These are phyloP conservation scores for Quercus agrifolia DNA, from an alignment of 306 rosid species.

Conservation along the genomic window DNA sequence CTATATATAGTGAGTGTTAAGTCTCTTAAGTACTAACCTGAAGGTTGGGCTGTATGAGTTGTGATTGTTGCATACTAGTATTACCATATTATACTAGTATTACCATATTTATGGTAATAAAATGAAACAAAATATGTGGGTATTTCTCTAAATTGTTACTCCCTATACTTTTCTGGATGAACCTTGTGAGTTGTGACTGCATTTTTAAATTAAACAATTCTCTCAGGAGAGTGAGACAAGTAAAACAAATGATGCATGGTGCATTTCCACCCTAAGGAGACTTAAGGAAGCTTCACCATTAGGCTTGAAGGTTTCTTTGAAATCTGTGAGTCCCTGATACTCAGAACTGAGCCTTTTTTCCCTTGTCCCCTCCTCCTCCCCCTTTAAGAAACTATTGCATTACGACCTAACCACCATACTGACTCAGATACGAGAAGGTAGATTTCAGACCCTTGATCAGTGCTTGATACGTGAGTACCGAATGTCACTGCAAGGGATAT, in stretches of 20 bases:
- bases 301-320: constrained; percentile 85
- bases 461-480: constrained; percentile 80
- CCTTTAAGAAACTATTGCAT: too few species aligned
- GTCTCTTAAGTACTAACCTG: too few species aligned
- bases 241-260: constrained; percentile 77
- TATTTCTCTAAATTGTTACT: too few species aligned
- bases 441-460: constrained; percentile 81
- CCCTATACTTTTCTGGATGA: not conserved
- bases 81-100: too few species aligned
- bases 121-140: too few species aligned
- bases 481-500: constrained; percentile 69
- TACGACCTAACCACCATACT: constrained; percentile 4
- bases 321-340: constrained; percentile 66
- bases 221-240: constrained; percentile 63
- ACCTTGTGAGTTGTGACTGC: not conserved
- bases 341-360: not conserved
- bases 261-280: constrained; percentile 55
- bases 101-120: too few species aligned
- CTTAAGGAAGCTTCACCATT: constrained; percentile 85
- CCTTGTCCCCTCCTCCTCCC: not conserved
- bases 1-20: too few species aligned
- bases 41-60: too few species aligned
- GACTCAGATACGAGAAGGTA: constrained; percentile 76
- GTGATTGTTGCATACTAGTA: too few species aligned
- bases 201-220: not conserved